Evolutionary conservation across 208 protist genomes (phyloP).

Genomic region (Crithidia expoeki): DNA sequence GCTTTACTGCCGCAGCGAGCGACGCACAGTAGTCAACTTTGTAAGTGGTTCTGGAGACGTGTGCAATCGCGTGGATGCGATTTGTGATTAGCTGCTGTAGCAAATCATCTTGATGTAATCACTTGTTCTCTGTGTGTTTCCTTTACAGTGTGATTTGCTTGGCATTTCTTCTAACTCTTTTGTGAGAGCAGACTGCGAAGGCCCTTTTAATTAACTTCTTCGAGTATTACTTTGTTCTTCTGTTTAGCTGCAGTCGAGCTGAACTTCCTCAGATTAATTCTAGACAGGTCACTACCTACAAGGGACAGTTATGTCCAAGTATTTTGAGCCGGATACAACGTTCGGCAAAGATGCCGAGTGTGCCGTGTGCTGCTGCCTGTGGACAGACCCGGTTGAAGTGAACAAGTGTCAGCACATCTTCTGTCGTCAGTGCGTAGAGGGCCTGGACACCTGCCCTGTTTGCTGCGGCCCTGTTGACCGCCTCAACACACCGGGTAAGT

Average conservation of each 20-base stretch:
- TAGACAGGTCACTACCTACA: no score
- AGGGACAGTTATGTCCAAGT: conserved; percentile 40
- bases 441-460: conserved; percentile 45
- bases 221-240: background rate
- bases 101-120: no score
- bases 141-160: no score
- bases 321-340: conserved; percentile 45
- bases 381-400: conserved; percentile 52
- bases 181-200: no score
- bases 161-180: no score
- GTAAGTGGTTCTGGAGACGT: no score
- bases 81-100: no score
- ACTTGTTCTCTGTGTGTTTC: no score
- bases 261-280: background rate
- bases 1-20: no score
- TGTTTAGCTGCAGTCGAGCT: background rate
- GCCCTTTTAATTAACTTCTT: background rate
- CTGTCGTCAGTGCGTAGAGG: conserved; percentile 47
- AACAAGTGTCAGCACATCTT: conserved; percentile 65
- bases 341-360: conserved; percentile 55
- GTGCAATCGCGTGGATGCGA: no score
- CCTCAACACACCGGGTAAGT: conserved; percentile 36
- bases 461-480: conserved; percentile 41
- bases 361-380: conserved; percentile 47
- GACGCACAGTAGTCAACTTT: no score